Base-by-base conservation (phyloP, 164 flowering plant species). In the Nelumbo lutea region DNA sequence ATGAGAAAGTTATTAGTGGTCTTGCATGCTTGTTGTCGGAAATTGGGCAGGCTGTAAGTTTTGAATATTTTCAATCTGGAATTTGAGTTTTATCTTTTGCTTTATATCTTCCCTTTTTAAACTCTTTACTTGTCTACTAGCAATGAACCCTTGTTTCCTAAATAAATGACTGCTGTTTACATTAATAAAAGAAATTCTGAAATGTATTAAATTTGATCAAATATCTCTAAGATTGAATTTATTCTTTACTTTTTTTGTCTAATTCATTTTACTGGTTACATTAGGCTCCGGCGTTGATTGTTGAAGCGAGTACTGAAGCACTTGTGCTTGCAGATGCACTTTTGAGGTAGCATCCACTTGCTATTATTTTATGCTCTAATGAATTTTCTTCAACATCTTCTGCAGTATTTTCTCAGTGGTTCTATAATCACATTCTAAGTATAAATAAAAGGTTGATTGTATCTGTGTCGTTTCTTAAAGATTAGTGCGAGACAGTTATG, bases 21-120 rank as follows among this genome's bases (percentile, higher is more conserved):
- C 87, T 94, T 64, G 92, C 98, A 55, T 87, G 90, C 81, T 83
- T 94, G 80, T 72, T 94, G 90, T 89, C 98, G 46, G 98, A 94
- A 82, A 88, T 90, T 77, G 98, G 98, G 70, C 98, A 94, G 76
- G 95, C 98, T 64, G 98, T 94, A 81, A 79, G 97, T 82, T 64
- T 56, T 67, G 62, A 27, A 6, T 53, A 14, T 5, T 45, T 40
- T 38, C 70, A 6, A 6, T 57, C 5, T 69, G 38, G 69, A 52
- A 44, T 42, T 14, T 42, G 41, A 51, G 60, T 42, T 51, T 65
- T 48, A 40, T 39, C 9, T 11, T 61, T 62, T 61, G 68, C 42
- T 39, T 6, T 48, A 13, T 58, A 50, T n/a, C 51, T 61, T 61
- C 1, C 63, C 14, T 38, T 9, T 2, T 14, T 42, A 50, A 39